Evolutionary conservation across 768 basidiomycete genomes (phyloP), one percentile per base, ranked within the genome.

Genomic region (Mycena galopus): DNA sequence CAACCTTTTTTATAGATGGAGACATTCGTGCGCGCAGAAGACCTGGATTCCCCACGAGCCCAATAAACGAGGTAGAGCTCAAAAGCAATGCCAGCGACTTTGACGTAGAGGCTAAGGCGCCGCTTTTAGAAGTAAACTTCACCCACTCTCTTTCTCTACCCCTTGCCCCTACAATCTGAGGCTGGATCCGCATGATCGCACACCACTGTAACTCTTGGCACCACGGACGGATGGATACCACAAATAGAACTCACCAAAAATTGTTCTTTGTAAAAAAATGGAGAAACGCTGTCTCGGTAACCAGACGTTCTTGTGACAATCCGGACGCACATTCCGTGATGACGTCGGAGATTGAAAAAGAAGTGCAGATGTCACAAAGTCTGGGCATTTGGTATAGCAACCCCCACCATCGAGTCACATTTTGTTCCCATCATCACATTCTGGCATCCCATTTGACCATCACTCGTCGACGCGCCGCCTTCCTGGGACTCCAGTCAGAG

Each of bases 11-110:
- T 56, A 35, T 27, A 87, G 86, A 88, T 88, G 87, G 87, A 88
- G 71, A 88, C 86, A 0, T 86, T 87, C 72, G 84, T 84, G 4
- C 84, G 82, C 57, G 80, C 78, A 8, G 85, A 86, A 70, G 81
- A 80, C 37, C 65, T 32, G 2, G 51, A 25, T 19, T n/a, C 33
- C 14, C 61, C 33, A 61, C 29, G 75, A 76, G 25, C 73, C 68
- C 67, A 56, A 29, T 59, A 67, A 62, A 79, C 76, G 76, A 75
- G 50, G 14, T 60, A 12, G 75, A 25, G 80, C 81, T 75, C 79
- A 83, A 30, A 81, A 81, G 23, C 80, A 82, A 59, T 4, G 51
- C n/a, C 42, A 60, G 58, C 25, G 55, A 0, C 0, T 37, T n/a
- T n/a, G n/a, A n/a, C n/a, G n/a, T n/a, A n/a, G n/a, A n/a, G n/a